Conservation (phyloP, 768 basidiomycete genomes). For the Cyclocybe cylindracea region DNA sequence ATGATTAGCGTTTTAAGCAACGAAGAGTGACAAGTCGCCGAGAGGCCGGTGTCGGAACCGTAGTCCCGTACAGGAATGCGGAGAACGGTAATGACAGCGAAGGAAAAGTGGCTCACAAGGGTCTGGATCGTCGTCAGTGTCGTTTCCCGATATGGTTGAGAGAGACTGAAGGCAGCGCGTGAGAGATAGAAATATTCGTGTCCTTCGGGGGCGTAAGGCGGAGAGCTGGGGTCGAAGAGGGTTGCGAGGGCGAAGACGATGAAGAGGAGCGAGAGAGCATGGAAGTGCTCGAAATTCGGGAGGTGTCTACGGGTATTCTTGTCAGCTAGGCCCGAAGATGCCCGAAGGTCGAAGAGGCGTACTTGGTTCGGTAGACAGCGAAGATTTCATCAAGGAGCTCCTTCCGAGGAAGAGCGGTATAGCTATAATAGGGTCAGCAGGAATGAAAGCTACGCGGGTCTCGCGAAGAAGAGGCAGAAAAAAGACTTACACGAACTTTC, state of each 20-base stretch:
- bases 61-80: not conserved
- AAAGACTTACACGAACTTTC: slow-evolving; percentile 52
- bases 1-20: not conserved
- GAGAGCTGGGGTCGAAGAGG: slow-evolving; percentile 55
- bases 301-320: not conserved
- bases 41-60: too few species aligned
- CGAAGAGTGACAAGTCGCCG: not conserved
- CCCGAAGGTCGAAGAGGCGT: slow-evolving; percentile 10
- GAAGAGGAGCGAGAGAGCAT: slow-evolving; percentile 63
- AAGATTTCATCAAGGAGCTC: slow-evolving; percentile 62
- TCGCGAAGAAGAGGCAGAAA: not conserved
- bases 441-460: not conserved
- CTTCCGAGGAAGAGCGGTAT: slow-evolving; percentile 50
- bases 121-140: slow-evolving; percentile 57
- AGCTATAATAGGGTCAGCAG: slow-evolving; percentile 36
- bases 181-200: slow-evolving; percentile 65
- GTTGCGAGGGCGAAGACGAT: slow-evolving; percentile 65
- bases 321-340: not conserved
- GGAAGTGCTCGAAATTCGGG: slow-evolving; percentile 27
- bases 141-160: slow-evolving; percentile 47
- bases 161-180: slow-evolving; percentile 49
- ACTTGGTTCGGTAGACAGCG: slow-evolving; percentile 57
- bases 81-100: not conserved
- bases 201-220: slow-evolving; percentile 52
- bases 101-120: slow-evolving; percentile 18